These are phyloP conservation scores for Cryptococcus floricola DNA, from an alignment of 1,284 basidiomycete species.

Conservation along the genomic window DNA sequence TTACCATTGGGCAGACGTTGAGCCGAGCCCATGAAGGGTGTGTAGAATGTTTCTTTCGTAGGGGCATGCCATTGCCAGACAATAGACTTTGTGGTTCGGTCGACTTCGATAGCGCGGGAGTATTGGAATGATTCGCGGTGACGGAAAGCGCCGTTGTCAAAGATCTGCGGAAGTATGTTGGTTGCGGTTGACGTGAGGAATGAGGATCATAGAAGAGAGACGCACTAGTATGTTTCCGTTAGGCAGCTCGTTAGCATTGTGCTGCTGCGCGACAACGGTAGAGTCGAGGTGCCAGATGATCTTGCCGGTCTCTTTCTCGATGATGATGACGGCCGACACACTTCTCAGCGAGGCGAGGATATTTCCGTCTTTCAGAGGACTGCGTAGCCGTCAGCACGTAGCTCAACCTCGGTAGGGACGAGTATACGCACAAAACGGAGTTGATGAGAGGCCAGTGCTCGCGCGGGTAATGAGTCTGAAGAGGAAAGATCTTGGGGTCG, in stretches of 20 bases:
- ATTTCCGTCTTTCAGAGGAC: conserved; percentile 18
- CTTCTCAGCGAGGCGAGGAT: conserved; percentile 19
- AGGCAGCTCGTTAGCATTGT: conserved; percentile 19
- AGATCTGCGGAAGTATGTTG: conserved; percentile 9
- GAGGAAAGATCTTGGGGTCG: conserved; percentile 18
- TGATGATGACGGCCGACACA: conserved; percentile 23
- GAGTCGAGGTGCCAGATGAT: conserved; percentile 24
- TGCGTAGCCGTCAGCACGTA: background rate
- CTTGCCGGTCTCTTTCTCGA: conserved; percentile 15
- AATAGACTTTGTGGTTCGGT: conserved; percentile 17
- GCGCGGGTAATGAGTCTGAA: conserved; percentile 17
- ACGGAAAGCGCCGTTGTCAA: conserved; percentile 22
- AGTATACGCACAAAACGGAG: conserved; percentile 13
- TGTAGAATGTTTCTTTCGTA: conserved; percentile 21
- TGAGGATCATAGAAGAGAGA: background rate
- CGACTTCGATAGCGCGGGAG: conserved; percentile 18
- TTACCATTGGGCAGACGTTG: conserved; percentile 21
- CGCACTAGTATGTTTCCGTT: conserved; percentile 21
- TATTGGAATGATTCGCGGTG: conserved; percentile 18
- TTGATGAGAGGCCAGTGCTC: conserved; percentile 25
- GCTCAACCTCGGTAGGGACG: background rate
- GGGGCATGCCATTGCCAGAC: conserved; percentile 22
- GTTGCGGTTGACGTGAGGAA: background rate
- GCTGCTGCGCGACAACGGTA: conserved; percentile 18
- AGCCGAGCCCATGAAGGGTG: conserved; percentile 22